phyloP scores from a whole-genome alignment of 2,329 filamentous ascomycete genomes.

The Cercospora brassicicola region DNA sequence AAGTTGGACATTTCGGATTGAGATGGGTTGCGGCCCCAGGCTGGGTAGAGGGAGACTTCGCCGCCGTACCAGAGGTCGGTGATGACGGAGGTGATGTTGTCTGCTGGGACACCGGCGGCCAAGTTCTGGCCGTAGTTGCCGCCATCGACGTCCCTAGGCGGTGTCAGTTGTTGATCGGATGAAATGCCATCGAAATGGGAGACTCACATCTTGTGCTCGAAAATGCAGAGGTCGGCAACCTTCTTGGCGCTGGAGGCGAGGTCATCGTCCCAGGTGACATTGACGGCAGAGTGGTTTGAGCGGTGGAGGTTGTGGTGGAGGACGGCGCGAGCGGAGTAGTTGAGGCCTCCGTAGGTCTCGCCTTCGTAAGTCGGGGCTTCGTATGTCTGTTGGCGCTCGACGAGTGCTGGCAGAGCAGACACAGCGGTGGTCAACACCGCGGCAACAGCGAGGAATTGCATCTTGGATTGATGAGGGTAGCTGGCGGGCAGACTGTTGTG shows the following conservation, averaged over 20 bases:
- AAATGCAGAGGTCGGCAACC: slow-evolving; percentile 66
- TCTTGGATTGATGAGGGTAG: not conserved
- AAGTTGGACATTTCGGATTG: slow-evolving; percentile 54
- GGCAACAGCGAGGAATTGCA: slow-evolving; percentile 11
- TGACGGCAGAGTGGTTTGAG: slow-evolving; percentile 35
- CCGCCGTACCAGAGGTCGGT: slow-evolving; percentile 84
- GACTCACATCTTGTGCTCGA: slow-evolving; percentile 70
- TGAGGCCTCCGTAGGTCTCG: slow-evolving; percentile 1
- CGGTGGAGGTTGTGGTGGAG: slow-evolving; percentile 24
- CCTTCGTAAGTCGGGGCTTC: not conserved
- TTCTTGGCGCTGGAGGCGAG: slow-evolving; percentile 63
- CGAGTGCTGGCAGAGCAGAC: slow-evolving; percentile 5
- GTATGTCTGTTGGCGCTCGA: slow-evolving; percentile 4
- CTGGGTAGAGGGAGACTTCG: slow-evolving; percentile 61
- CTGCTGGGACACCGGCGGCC: slow-evolving; percentile 61
- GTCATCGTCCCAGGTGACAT: slow-evolving; percentile 64
- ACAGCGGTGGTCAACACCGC: slow-evolving; percentile 1
- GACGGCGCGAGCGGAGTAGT: slow-evolving; percentile 9
- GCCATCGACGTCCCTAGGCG: slow-evolving; percentile 43
- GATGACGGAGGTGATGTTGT: slow-evolving; percentile 64
- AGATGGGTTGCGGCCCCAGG: slow-evolving; percentile 49
- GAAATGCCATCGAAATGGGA: not conserved
- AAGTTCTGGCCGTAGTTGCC: slow-evolving; percentile 88
- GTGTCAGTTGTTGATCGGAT: not conserved
- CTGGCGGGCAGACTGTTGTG: not conserved